These are phyloP conservation scores for Candida arabinofermentans DNA, from an alignment of 805 yeast genomes.

Conservation along the genomic window DNA sequence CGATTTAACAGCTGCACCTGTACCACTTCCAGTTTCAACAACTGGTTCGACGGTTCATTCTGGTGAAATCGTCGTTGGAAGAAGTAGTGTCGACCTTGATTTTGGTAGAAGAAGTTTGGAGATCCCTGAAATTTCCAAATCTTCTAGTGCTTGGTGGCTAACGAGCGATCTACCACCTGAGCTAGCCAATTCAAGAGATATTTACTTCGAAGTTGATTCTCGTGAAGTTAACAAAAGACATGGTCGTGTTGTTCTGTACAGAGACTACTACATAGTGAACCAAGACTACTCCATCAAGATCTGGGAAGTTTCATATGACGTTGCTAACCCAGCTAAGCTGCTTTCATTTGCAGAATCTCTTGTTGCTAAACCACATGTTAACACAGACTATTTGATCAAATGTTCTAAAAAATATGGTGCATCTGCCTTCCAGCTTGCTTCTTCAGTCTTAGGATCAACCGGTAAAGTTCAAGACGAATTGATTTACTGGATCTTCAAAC, in stretches of 20 bases:
- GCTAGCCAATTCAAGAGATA: slow-evolving; percentile 38
- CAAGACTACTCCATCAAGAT: slow-evolving; percentile 67
- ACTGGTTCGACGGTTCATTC: slow-evolving; percentile 17
- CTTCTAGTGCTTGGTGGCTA: slow-evolving; percentile 60
- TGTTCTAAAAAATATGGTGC: slow-evolving; percentile 51
- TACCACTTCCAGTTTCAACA: slow-evolving; percentile 10
- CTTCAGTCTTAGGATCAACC: slow-evolving; percentile 32
- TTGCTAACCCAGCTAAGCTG: slow-evolving; percentile 49
- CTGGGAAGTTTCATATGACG: slow-evolving; percentile 54
- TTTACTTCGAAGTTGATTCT: slow-evolving; percentile 65
- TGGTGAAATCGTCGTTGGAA: background rate
- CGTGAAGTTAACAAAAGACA: slow-evolving; percentile 53
- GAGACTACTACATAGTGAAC: slow-evolving; percentile 69
- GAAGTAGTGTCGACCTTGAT: slow-evolving; percentile 9
- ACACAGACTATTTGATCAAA: slow-evolving; percentile 45
- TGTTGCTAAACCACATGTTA: slow-evolving; percentile 36
- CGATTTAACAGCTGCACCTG: background rate
- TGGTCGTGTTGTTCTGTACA: slow-evolving; percentile 41
- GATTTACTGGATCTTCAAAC: slow-evolving; percentile 33
- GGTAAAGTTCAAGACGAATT: slow-evolving; percentile 27
- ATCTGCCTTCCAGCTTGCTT: slow-evolving; percentile 43
- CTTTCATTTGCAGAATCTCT: slow-evolving; percentile 34
- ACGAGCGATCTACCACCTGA: slow-evolving; percentile 53
- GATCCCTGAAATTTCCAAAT: slow-evolving; percentile 16
- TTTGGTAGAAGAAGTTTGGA: background rate